phyloP scores from a whole-genome alignment of 2,329 filamentous ascomycete genomes.

The Fusarium multiceps region DNA sequence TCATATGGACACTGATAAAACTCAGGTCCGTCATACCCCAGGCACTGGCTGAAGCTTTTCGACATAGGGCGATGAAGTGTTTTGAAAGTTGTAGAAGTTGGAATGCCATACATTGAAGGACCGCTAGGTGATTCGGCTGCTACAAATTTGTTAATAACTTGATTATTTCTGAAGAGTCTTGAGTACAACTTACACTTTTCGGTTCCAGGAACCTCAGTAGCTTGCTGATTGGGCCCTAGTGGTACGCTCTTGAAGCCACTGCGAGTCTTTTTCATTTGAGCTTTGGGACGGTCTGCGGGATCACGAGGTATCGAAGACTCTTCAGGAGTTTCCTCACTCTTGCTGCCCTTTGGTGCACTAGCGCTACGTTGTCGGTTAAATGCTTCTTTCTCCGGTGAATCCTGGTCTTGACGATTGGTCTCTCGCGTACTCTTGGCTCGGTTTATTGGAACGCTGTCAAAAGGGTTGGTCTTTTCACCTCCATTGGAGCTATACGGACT shows the following conservation, averaged over 20 bases:
- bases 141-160: conserved; percentile 12
- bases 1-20: conserved; percentile 24
- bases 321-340: conserved; percentile 13
- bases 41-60: conserved; percentile 28
- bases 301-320: conserved; percentile 23
- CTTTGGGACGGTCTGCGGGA: conserved; percentile 40
- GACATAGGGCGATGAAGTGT: conserved; percentile 22
- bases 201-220: conserved; percentile 15
- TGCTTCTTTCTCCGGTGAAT: conserved; percentile 36
- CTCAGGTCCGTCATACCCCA: conserved; percentile 8
- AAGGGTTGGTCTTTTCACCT: conserved; percentile 69
- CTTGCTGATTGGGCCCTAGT: conserved; percentile 16
- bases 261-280: conserved; percentile 41
- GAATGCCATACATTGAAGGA: conserved; percentile 61
- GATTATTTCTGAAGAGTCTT: no score
- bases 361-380: conserved; percentile 48
- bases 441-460: conserved; percentile 59
- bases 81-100: conserved; percentile 41
- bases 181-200: conserved; percentile 29
- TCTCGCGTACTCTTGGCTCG: conserved; percentile 61
- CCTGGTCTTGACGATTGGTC: conserved; percentile 45
- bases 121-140: conserved; percentile 41
- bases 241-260: conserved; percentile 35
- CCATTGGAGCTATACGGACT: conserved; percentile 67
- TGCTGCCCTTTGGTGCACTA: conserved; percentile 46